phyloP scores from a whole-genome alignment of 345 rosid genomes.

The Eucalyptus paniculata region DNA sequence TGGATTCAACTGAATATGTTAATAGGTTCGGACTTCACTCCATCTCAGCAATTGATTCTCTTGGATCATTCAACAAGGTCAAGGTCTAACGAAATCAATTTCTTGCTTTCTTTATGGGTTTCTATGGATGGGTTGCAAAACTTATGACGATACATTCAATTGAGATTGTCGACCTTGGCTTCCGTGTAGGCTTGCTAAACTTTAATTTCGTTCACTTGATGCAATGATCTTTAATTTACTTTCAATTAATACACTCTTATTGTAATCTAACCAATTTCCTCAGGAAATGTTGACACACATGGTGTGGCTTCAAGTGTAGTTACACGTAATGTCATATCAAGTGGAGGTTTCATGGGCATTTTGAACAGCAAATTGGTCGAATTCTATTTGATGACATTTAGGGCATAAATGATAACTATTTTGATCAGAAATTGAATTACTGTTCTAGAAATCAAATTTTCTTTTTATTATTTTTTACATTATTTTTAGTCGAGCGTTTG shows the following conservation, averaged over 20 bases:
- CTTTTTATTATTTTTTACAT: fast-evolving
- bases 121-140: background rate
- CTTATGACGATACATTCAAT: background rate
- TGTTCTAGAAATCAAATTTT: fast-evolving
- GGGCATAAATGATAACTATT: fast-evolving
- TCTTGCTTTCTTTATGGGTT: background rate
- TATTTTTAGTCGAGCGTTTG: fast-evolving
- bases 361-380: background rate
- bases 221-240: background rate
- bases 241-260: background rate
- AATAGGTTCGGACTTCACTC: background rate
- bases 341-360: background rate
- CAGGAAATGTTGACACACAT: background rate
- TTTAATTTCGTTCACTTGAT: background rate
- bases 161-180: background rate
- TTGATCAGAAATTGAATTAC: fast-evolving
- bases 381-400: background rate
- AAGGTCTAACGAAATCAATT: background rate
- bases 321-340: background rate
- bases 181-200: background rate
- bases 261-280: too few species aligned
- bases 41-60: background rate
- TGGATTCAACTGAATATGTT: background rate
- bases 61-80: background rate
- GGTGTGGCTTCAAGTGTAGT: background rate